Evolutionary conservation across 257 asterid genomes (phyloP).

Genomic region (Catharanthus roseus): DNA sequence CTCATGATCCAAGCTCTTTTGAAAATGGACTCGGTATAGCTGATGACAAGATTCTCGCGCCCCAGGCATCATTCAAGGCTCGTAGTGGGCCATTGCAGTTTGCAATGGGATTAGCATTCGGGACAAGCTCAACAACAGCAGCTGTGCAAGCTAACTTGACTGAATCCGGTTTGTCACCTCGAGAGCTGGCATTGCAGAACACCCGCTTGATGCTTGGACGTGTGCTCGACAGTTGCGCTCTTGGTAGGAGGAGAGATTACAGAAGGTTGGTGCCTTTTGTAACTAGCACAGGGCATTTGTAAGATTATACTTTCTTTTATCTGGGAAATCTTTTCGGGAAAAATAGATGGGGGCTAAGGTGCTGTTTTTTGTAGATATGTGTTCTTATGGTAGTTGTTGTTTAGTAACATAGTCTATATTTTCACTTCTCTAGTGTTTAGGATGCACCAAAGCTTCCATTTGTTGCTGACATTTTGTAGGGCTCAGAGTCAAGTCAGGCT

Average conservation of each 20-base stretch:
- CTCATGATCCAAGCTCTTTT: slow-evolving; percentile 47
- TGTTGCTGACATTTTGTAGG: background rate
- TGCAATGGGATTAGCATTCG: slow-evolving; percentile 51
- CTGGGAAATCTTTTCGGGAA: slow-evolving; percentile 19
- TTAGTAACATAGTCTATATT: slow-evolving; percentile 26
- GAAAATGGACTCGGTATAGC: slow-evolving; percentile 65
- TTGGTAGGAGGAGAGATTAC: slow-evolving; percentile 89
- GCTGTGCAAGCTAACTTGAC: slow-evolving; percentile 32
- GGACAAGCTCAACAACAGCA: slow-evolving; percentile 33
- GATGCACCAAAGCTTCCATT: slow-evolving; percentile 16
- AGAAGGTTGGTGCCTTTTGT: slow-evolving; percentile 91
- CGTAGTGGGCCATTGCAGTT: slow-evolving; percentile 95
- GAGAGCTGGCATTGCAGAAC: slow-evolving; percentile 76
- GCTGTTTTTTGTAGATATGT: slow-evolving; percentile 34
- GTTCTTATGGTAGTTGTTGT: slow-evolving; percentile 25
- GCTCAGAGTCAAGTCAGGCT: background rate
- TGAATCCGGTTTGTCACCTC: slow-evolving; percentile 59
- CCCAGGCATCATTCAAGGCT: slow-evolving; percentile 88
- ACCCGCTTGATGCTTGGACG: slow-evolving; percentile 87
- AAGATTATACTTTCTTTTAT: slow-evolving; percentile 11
- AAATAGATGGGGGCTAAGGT: slow-evolving; percentile 21
- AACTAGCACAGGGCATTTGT: slow-evolving; percentile 58
- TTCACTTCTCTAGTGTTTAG: slow-evolving; percentile 29
- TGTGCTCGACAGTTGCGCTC: slow-evolving; percentile 82
- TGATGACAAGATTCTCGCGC: slow-evolving; percentile 75